phyloP scores from a whole-genome alignment of 768 basidiomycete species.

The Tylopilus sp. region DNA sequence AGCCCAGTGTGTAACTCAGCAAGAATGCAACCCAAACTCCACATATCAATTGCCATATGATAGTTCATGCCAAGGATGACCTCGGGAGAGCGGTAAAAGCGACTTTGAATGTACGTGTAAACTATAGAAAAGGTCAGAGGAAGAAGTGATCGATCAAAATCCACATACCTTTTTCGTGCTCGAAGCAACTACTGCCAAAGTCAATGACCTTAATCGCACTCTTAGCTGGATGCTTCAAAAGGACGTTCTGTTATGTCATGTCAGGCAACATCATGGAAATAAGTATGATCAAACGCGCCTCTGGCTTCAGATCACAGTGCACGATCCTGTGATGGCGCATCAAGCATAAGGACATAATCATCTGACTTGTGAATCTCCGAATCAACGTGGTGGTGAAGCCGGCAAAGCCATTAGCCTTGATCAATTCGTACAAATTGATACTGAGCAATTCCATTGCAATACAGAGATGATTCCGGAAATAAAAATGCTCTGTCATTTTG shows the following conservation, averaged over 20 bases:
- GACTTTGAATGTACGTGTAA: constrained; percentile 98
- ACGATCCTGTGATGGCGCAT: constrained; percentile 98
- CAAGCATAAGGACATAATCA: constrained; percentile 85
- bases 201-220: constrained; percentile 98
- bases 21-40: constrained; percentile 97
- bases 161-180: constrained; percentile 93
- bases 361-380: constrained; percentile 93
- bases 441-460: constrained; percentile 98
- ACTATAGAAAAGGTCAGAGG: constrained; percentile 47
- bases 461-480: constrained; percentile 95
- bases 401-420: constrained; percentile 97
- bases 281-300: constrained; percentile 49
- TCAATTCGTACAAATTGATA: constrained; percentile 97
- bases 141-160: neutral
- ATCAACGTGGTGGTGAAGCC: constrained; percentile 97
- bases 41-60: constrained; percentile 99
- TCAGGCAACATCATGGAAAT: neutral
- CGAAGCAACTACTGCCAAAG: constrained; percentile 97
- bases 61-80: constrained; percentile 99
- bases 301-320: constrained; percentile 98
- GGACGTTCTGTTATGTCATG: constrained; percentile 68
- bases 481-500: constrained; percentile 98
- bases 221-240: constrained; percentile 91
- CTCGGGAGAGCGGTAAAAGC: constrained; percentile 99
- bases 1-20: constrained; percentile 97